Percentiles rank a stretch among this genome's conserved stretches.
Evolutionary conservation across 1,284 basidiomycete genomes (phyloP).

Genomic region (Pholiota adiposa): DNA sequence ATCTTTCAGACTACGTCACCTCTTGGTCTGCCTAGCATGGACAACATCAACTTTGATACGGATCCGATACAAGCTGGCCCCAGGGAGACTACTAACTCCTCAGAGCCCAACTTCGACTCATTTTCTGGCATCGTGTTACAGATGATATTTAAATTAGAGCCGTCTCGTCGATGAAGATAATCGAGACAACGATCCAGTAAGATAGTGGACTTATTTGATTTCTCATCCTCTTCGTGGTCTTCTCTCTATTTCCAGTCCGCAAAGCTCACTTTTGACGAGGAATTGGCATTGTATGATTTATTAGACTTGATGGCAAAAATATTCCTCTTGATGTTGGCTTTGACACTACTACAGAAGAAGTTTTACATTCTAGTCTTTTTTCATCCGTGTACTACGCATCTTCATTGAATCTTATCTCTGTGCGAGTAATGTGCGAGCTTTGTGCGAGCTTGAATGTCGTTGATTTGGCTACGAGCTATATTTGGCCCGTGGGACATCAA

Average conservation of each 20-base stretch:
- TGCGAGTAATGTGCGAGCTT: no score
- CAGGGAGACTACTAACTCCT: no score
- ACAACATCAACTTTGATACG: no score
- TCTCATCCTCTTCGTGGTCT: not conserved
- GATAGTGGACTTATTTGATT: not conserved
- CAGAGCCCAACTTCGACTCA: no score
- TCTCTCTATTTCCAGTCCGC: not conserved
- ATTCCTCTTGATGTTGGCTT: not conserved
- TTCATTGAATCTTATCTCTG: not conserved
- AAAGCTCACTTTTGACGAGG: not conserved
- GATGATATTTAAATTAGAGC: no score
- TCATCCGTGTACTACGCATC: not conserved
- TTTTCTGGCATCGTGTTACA: no score
- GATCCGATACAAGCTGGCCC: no score
- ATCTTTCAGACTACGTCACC: no score
- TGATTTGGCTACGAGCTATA: not conserved
- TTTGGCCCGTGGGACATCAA: not conserved
- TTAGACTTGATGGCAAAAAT: not conserved
- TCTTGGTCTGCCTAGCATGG: no score
- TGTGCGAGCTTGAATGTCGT: not conserved
- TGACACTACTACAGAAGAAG: not conserved
- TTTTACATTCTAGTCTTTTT: not conserved
- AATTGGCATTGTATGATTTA: constrained; percentile 1
- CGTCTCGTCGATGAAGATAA: no score
- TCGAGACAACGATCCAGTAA: no score